Base-by-base conservation (phyloP, 177 flowering plant genomes). In the Vitis hybrid region DNA sequence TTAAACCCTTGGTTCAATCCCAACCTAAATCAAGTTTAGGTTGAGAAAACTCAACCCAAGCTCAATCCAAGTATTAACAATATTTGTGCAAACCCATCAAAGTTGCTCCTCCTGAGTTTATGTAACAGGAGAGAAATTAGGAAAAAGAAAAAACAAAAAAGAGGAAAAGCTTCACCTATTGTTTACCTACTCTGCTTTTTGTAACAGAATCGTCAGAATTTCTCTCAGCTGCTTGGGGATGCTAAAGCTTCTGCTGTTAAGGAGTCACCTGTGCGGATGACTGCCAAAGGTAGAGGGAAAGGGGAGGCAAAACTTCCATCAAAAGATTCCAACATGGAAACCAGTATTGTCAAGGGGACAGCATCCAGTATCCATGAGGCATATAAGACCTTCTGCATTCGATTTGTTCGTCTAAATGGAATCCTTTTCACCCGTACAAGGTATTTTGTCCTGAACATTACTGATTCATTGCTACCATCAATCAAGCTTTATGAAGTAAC, bases 381-480 rank as follows among this genome's bases (percentile, higher is more conserved):
- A 17, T 82, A 67, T 58, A 90, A 88, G 80, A 71, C 83, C 23
- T 90, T 95, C 55, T 79, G 90, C 75, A 82, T 80, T 72, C 83
- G 88, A 40, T 95, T 91, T 87, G 89, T 93, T 51, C 87, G 97
- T 52, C 79, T 95, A 18, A 90, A 91, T 89, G 99, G 99, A 52
- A 85, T 95, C 72, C 89, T 93, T 23, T 93, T 96, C 72, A 91
- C 98, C 1, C 89, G 91, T 48, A 91, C 97, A 74, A 96, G 99
- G 99, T 93, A 83, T 72, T 58, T 71, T 1, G 1, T 67, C 13
- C 7, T n/a, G 32, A 65, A 55, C 4, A 50, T 63, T 54, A 56
- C 4, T 67, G 21, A 18, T 45, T 23, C 18, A 9, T 30, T 65
- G 26, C 49, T 48, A 11, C 7, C 4, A 9, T 50, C 30, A 0